phyloP scores from a whole-genome alignment of 2,329 filamentous ascomycete species.

The Colletotrichum scovillei region DNA sequence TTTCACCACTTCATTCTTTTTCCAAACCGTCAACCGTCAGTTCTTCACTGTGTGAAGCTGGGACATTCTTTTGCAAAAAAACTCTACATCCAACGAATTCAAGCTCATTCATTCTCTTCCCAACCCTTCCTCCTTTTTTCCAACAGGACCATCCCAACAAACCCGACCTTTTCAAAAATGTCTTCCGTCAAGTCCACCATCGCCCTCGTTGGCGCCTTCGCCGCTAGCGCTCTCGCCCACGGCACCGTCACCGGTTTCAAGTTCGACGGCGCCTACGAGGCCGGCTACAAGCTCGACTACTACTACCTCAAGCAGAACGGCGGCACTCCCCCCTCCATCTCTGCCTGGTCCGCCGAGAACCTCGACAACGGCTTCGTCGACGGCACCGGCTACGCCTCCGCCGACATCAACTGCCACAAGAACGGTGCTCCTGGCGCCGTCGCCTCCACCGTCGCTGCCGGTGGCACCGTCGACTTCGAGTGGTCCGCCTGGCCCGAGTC shows the following conservation, averaged over 20 bases:
- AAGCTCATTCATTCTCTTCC: constrained; percentile 24
- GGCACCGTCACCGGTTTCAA: constrained; percentile 31
- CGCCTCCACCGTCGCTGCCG: constrained; percentile 51
- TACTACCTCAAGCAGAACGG: constrained; percentile 38
- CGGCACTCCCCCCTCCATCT: constrained; percentile 35
- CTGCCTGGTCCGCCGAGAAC: constrained; percentile 54
- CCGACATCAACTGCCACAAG: constrained; percentile 61
- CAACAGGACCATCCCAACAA: background rate
- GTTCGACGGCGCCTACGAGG: constrained; percentile 25
- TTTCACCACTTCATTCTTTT: constrained; percentile 34
- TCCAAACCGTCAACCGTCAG: constrained; percentile 23
- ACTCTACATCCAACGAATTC: constrained; percentile 15
- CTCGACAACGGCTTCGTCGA: constrained; percentile 64
- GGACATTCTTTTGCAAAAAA: constrained; percentile 36
- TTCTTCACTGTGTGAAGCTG: constrained; percentile 37
- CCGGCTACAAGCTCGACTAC: constrained; percentile 39
- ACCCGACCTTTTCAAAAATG: constrained; percentile 9
- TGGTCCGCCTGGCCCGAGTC: constrained; percentile 56
- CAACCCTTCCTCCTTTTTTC: background rate
- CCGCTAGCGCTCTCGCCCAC: constrained; percentile 34
- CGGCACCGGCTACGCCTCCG: constrained; percentile 48
- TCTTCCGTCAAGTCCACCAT: constrained; percentile 25
- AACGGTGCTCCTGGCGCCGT: constrained; percentile 49
- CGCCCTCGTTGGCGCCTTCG: constrained; percentile 36
- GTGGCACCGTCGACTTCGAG: constrained; percentile 51